Evolutionary conservation across 176 grass and related monocot genomes (phyloP).

Genomic region (Triticum turgidum): DNA sequence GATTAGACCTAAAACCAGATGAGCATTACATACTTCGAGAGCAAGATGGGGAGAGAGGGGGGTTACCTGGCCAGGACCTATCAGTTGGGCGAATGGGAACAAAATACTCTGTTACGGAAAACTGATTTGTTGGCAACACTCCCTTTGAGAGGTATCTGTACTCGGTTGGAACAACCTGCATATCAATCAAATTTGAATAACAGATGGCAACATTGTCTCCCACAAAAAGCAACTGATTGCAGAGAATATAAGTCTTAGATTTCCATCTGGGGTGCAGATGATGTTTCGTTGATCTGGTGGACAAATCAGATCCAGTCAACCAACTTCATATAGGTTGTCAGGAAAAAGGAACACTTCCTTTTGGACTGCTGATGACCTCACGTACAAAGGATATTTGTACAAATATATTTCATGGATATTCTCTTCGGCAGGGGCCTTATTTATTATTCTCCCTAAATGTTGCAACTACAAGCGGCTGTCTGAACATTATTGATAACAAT

Average conservation of each 20-base stretch:
- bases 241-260: background rate
- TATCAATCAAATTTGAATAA: constrained; percentile 18
- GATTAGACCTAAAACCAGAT: constrained; percentile 21
- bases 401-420: background rate
- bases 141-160: constrained; percentile 93
- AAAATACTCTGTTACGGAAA: constrained; percentile 98
- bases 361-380: background rate
- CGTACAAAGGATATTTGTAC: background rate
- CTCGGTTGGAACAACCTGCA: constrained; percentile 95
- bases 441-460: background rate
- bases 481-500: constrained; percentile 21
- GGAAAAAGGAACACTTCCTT: background rate
- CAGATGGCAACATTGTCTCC: background rate
- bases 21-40: background rate
- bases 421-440: background rate
- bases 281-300: background rate
- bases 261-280: constrained; percentile 4
- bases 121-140: constrained; percentile 95
- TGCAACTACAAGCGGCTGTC: background rate
- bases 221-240: background rate
- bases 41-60: background rate
- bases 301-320: constrained; percentile 1
- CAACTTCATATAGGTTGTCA: background rate
- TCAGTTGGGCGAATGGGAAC: constrained; percentile 63
- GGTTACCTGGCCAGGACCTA: constrained; percentile 88